Conservation (phyloP, 2,329 filamentous ascomycete genomes). For the Coniochaeta sp. region DNA sequence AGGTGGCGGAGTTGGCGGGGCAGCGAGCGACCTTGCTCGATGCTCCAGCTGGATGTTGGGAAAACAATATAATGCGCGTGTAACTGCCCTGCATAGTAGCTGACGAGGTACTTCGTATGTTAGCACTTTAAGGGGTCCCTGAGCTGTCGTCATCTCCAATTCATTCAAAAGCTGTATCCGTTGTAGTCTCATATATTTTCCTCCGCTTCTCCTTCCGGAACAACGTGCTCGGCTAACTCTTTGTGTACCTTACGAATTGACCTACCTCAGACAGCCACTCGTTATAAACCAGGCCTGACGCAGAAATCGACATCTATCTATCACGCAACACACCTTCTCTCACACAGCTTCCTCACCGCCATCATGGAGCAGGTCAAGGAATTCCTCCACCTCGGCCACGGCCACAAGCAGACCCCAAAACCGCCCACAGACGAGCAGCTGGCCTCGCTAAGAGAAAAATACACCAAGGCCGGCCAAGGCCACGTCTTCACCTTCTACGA, state of each 20-base stretch:
- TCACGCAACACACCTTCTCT: neutral
- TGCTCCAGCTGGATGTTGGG: neutral
- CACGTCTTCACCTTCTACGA: conserved; percentile 89
- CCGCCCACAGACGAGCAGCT: conserved; percentile 58
- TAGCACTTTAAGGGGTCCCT: neutral
- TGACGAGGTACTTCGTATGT: too few relatives aligned
- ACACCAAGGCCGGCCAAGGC: conserved; percentile 66
- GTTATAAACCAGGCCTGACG: too few relatives aligned
- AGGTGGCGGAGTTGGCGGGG: conserved; percentile 7
- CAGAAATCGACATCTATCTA: neutral
- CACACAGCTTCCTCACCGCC: too few relatives aligned
- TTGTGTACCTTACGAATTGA: too few relatives aligned
- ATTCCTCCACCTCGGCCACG: conserved; percentile 25
- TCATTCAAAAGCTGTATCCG: neutral
- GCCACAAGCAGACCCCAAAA: conserved; percentile 37
- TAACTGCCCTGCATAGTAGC: too few relatives aligned
- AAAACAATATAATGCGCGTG: neutral
- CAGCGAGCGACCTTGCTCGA: neutral
- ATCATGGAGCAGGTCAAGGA: conserved; percentile 39
- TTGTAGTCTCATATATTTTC: neutral
- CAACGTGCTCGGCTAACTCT: too few relatives aligned
- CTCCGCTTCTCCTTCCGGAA: neutral
- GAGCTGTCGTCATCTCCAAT: neutral
- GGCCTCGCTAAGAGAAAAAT: conserved; percentile 62
- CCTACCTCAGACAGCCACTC: too few relatives aligned